A percentile compares a stretch with the other conserved stretches of the same genome.
These are phyloP conservation scores for Candida ascalaphidarum DNA, from an alignment of 805 yeast species.

Conservation along the genomic window DNA sequence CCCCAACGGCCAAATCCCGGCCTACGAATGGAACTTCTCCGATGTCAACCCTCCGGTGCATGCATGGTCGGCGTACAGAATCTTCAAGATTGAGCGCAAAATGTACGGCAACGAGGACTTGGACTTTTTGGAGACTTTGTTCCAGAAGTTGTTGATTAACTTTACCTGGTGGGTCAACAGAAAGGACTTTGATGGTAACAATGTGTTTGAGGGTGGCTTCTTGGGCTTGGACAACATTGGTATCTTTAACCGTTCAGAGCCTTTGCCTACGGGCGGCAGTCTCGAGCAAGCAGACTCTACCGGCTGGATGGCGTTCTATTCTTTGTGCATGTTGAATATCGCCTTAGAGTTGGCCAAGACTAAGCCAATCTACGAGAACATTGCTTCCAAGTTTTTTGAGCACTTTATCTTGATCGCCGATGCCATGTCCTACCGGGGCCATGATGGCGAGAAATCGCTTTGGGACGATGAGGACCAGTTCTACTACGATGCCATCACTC, in stretches of 20 bases:
- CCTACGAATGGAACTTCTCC: slow-evolving; percentile 92
- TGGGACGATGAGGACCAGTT: slow-evolving; percentile 90
- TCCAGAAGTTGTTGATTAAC: slow-evolving; percentile 81
- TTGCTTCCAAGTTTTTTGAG: slow-evolving; percentile 90
- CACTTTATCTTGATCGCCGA: slow-evolving; percentile 88
- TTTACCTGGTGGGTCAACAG: slow-evolving; percentile 98
- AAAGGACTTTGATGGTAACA: slow-evolving; percentile 78
- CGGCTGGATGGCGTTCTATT: slow-evolving; percentile 96
- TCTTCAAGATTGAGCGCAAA: slow-evolving; percentile 79
- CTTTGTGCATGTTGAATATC: slow-evolving; percentile 84
- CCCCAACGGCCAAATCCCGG: slow-evolving; percentile 96
- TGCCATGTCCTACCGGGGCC: slow-evolving; percentile 71
- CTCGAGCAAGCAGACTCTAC: slow-evolving; percentile 93
- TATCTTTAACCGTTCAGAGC: slow-evolving; percentile 85
- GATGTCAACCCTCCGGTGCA: slow-evolving; percentile 98
- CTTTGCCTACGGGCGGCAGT: slow-evolving; percentile 84
- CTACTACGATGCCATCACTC: slow-evolving; percentile 83
- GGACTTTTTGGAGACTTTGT: slow-evolving; percentile 81
- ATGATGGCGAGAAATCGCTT: slow-evolving; percentile 50
- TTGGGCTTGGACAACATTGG: slow-evolving; percentile 91
- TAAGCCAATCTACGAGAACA: slow-evolving; percentile 81
- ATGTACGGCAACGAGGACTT: slow-evolving; percentile 76
- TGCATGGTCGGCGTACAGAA: slow-evolving; percentile 90
- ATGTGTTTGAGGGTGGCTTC: slow-evolving; percentile 91
- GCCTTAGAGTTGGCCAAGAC: slow-evolving; percentile 84